phyloP scores from a whole-genome alignment of 1,139 yeast genomes.

The Yamadazyma spencermartinsiae region DNA sequence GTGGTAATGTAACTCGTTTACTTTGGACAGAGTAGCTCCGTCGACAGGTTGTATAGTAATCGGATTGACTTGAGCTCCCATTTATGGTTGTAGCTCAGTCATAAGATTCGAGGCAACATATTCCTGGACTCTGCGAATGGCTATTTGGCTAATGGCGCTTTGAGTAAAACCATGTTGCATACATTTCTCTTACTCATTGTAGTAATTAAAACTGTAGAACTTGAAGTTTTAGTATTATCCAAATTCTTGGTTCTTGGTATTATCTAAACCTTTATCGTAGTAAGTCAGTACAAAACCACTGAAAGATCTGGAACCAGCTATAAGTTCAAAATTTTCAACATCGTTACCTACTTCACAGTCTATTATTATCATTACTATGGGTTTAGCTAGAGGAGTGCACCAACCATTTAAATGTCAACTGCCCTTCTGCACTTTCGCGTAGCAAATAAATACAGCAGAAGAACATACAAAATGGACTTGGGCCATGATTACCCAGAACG shows the following conservation, averaged over 20 bases:
- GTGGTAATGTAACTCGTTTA: constrained; percentile 12
- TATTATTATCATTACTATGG: too few species aligned
- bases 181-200: constrained; percentile 37
- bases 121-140: constrained; percentile 91
- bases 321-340: too few species aligned
- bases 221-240: too few species aligned
- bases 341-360: too few species aligned
- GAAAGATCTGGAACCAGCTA: too few species aligned
- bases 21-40: constrained; percentile 82
- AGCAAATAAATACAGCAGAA: too few species aligned
- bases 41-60: constrained; percentile 75
- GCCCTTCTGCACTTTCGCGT: too few species aligned
- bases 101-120: constrained; percentile 66
- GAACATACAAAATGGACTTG: not conserved
- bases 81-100: constrained; percentile 57
- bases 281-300: too few species aligned
- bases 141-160: constrained; percentile 71
- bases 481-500: not conserved
- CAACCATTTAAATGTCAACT: too few species aligned
- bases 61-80: constrained; percentile 71
- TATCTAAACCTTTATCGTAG: too few species aligned
- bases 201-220: not conserved
- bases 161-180: constrained; percentile 92
- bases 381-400: too few species aligned
- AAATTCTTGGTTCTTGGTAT: too few species aligned